Evolutionary conservation across 2,329 filamentous ascomycete genomes (phyloP).

Genomic region (Trichophyton benhamiae): DNA sequence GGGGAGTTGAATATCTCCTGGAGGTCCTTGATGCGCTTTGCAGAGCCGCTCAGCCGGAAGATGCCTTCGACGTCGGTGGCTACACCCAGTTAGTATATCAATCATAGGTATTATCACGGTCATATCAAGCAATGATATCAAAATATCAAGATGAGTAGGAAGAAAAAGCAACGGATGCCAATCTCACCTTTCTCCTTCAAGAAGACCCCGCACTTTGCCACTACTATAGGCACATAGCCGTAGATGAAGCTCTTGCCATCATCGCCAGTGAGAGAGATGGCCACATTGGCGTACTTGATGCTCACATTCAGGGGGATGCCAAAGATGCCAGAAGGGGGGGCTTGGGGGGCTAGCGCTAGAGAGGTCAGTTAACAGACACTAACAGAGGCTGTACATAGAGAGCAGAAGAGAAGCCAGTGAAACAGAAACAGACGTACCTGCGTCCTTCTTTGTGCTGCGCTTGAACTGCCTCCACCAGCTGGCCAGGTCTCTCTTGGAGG

Average conservation of each 20-base stretch:
- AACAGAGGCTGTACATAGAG: background rate
- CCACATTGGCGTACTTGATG: constrained; percentile 95
- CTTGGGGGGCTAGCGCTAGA: constrained; percentile 11
- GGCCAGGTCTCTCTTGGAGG: constrained; percentile 74
- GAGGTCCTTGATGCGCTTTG: constrained; percentile 96
- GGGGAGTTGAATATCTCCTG: constrained; percentile 87
- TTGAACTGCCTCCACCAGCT: constrained; percentile 98
- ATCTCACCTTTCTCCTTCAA: constrained; percentile 88
- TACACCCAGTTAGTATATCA: constrained; percentile 32
- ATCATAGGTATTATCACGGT: constrained; percentile 8
- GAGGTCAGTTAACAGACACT: background rate
- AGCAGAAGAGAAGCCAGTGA: background rate
- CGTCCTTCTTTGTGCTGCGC: constrained; percentile 50
- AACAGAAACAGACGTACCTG: constrained; percentile 37
- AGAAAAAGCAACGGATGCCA: background rate
- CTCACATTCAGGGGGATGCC: constrained; percentile 85
- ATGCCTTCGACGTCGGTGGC: constrained; percentile 93
- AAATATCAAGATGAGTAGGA: background rate
- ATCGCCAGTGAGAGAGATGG: constrained; percentile 88
- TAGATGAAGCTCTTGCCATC: constrained; percentile 94
- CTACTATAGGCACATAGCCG: constrained; percentile 94
- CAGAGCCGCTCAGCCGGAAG: constrained; percentile 87
- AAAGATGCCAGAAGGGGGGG: constrained; percentile 63
- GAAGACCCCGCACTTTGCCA: constrained; percentile 95
- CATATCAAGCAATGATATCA: background rate